Base-by-base conservation (phyloP, 1,284 basidiomycete genomes). In the Cutaneotrichosporon mucoides region DNA sequence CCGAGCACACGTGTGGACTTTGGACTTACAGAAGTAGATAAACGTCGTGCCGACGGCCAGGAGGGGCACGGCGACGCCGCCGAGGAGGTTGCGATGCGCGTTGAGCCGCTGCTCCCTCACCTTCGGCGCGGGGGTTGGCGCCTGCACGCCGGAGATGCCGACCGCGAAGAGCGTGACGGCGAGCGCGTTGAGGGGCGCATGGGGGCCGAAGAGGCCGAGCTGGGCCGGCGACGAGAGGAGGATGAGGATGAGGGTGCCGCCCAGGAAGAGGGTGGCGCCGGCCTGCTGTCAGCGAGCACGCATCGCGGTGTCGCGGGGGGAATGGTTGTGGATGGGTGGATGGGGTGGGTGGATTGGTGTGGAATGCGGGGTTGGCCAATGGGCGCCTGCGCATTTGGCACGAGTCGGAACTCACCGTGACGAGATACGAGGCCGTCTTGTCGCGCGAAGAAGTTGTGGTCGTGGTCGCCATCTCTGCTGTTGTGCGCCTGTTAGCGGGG, bases 181-280 rank as follows among this genome's bases (percentile, higher is more conserved):
- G 4, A 77, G 63, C 13, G 67, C 67, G 49, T 77, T 73, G 37
- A 74, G 65, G 0, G 71, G 71, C 4, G 77, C 74, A 60, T 79
- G 77, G 4, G 68, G 66, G 7, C 72, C 71, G 57, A 79, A 79
- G 65, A 68, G 73, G 35, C 68, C 69, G 48, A 69, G 66, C 15
- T 55, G 62, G 46, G 56, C 6, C 9, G 64, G 53, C 46, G 51
- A 37, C 33, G 62, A 63, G 15, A 58, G 63, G 40, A 74, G 62
- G 38, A 76, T 68, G 34, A 74, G 61, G 45, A 69, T 67, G 61
- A 66, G 68, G 24, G 70, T 73, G 9, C 69, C 51, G 16, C 69
- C 68, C 5, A 74, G 60, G 61, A 77, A 75, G 41, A 77, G 65
- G 2, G 56, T 51, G 13, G 69, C 11, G 38, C 72, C 70, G 41